Conservation (phyloP, 257 asterid species). For the Nicotiana noctiflora region DNA sequence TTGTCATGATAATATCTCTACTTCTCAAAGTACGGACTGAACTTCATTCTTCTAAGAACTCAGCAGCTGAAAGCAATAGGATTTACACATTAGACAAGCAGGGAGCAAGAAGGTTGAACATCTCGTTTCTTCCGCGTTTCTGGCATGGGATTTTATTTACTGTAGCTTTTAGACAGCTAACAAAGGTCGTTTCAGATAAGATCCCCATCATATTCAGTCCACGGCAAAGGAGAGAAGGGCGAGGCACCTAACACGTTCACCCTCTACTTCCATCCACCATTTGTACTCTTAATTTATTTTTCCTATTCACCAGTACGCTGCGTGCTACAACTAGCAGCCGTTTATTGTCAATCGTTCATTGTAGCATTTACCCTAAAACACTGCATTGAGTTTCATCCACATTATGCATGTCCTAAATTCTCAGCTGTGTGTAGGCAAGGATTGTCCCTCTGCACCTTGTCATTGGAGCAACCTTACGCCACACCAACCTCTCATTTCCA, state of each 20-base stretch:
- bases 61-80: neutral
- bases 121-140: neutral
- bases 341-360: neutral
- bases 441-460: conserved; percentile 75
- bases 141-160: neutral
- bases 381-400: neutral
- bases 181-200: neutral
- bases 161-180: neutral
- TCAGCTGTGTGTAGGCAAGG: conserved; percentile 77
- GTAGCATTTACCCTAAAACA: neutral
- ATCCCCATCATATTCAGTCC: neutral
- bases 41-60: neutral
- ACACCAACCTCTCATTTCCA: conserved; percentile 59
- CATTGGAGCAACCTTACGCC: conserved; percentile 90
- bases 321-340: neutral
- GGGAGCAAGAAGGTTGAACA: neutral
- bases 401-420: conserved; percentile 37
- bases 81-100: neutral
- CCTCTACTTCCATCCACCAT: neutral
- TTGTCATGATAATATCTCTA: neutral
- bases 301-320: neutral
- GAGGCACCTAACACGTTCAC: neutral
- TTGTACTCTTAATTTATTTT: neutral
- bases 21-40: neutral
- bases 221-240: neutral